Percentiles rank a stretch among this genome's conserved stretches.
These are phyloP conservation scores for Pluteus cervinus DNA, from an alignment of 768 basidiomycete genomes.

Conservation along the genomic window DNA sequence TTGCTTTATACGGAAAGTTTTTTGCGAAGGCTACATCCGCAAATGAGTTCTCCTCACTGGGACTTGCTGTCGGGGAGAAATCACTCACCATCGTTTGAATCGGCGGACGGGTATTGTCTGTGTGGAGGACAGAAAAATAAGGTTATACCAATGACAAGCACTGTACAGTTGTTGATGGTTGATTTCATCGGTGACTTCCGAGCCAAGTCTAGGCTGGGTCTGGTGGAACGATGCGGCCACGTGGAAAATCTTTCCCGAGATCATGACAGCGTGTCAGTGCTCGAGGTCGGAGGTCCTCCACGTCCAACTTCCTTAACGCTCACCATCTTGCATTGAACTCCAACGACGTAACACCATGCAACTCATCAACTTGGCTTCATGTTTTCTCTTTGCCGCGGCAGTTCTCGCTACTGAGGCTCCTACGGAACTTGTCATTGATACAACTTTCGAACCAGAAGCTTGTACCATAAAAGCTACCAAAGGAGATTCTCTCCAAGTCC, in stretches of 20 bases:
- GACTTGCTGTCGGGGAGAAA: too few species aligned
- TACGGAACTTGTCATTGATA: slow-evolving; percentile 54
- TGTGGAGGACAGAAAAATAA: slow-evolving; percentile 23
- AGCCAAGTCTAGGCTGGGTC: slow-evolving; percentile 8
- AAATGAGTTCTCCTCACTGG: too few species aligned
- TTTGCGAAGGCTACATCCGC: slow-evolving; percentile 85
- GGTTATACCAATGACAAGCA: slow-evolving; percentile 18
- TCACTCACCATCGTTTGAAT: background rate
- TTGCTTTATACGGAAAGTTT: slow-evolving; percentile 95
- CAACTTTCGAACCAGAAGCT: slow-evolving; percentile 49
- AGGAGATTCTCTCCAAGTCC: slow-evolving; percentile 65
- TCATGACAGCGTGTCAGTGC: too few species aligned
- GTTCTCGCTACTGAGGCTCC: slow-evolving; percentile 37
- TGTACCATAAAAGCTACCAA: slow-evolving; percentile 50
- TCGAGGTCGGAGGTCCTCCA: too few species aligned
- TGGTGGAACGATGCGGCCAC: too few species aligned
- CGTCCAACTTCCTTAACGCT: too few species aligned
- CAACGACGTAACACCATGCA: slow-evolving; percentile 34
- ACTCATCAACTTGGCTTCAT: slow-evolving; percentile 39
- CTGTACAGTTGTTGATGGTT: slow-evolving; percentile 38
- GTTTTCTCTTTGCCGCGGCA: slow-evolving; percentile 40
- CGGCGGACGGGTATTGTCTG: slow-evolving; percentile 15
- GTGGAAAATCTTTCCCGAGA: too few species aligned
- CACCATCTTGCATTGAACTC: too few species aligned
- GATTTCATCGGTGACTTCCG: slow-evolving; percentile 1